These are phyloP conservation scores for Trifolium subterraneum DNA, from an alignment of 306 rosid genomes.

Conservation along the genomic window DNA sequence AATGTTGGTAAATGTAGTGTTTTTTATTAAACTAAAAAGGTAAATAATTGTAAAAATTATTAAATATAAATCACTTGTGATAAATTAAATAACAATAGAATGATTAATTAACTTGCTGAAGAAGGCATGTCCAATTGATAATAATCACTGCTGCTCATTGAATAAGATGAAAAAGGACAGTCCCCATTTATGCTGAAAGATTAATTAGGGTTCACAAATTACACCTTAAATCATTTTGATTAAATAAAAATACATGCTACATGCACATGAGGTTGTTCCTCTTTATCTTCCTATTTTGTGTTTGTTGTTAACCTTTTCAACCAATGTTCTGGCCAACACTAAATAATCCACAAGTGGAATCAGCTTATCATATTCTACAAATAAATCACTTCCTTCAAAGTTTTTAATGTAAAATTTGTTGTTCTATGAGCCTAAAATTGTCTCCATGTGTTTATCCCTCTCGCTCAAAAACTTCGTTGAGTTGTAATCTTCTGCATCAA, in stretches of 20 bases:
- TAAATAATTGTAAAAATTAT: neutral
- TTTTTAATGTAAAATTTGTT: conserved; percentile 5
- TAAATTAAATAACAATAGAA: no score
- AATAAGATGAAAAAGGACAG: conserved; percentile 16
- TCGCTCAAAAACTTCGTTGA: conserved; percentile 71
- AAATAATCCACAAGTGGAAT: conserved; percentile 26
- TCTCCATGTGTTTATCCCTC: conserved; percentile 58
- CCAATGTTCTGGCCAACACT: conserved; percentile 33
- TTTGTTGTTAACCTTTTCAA: conserved; percentile 15
- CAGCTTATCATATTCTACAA: neutral
- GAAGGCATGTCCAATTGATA: conserved; percentile 30
- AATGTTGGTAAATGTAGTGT: no score
- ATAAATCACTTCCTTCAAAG: conserved; percentile 5
- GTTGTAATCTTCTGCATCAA: conserved; percentile 87
- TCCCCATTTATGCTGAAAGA: conserved; percentile 33
- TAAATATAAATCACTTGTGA: conserved; percentile 12
- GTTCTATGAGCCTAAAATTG: conserved; percentile 53
- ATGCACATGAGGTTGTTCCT: conserved; percentile 27
- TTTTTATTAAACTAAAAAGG: neutral
- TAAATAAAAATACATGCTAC: conserved; percentile 30
- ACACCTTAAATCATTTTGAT: conserved; percentile 29
- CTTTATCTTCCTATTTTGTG: neutral
- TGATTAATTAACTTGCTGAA: conserved; percentile 34
- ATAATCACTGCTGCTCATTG: conserved; percentile 21
- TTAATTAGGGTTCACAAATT: conserved; percentile 20